Evolutionary conservation across 345 rosid species (phyloP), one percentile per base, ranked within the genome.

Genomic region (Dimocarpus longan): DNA sequence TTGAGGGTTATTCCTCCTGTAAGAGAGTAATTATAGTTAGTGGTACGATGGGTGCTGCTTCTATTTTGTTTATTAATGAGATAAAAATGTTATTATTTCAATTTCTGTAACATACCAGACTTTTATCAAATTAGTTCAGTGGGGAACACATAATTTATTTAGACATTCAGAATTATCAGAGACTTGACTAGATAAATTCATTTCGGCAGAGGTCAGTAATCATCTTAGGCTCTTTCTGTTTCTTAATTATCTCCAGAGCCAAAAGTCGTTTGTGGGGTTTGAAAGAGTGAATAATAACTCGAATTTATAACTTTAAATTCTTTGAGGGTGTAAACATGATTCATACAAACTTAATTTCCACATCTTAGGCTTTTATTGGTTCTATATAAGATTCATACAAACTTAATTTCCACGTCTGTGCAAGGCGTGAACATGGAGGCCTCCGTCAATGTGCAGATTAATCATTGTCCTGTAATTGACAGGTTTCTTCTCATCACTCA

Each of bases 391-490:
- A 4, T 42, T 15, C 3, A 48, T 12, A 57, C 21, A 5, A 22
- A 37, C 60, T 74, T 42, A 76, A 62, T 43, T 57, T 44, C n/a
- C 5, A 32, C 8, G 6, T 83, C 89, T 87, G 75, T 42, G 79
- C 68, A 59, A 26, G 74, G 85, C 85, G 0, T 22, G 68, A 46
- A 91, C 86, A 74, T 85, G 90, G 50, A 91, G 95, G 19, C 95
- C 95, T 60, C 90, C 90, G 40, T 87, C 88, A 6, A 91, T 68
- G 50, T 89, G 89, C 80, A 91, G 93, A 70, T 79, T 89, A 65
- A 91, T 77, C 90, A 91, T 91, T 5, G 89, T 86, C 76, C 88
- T 81, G 91, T 88, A 91, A 9, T 78, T 86, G 40, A 88, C 88
- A 11, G 75, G 40, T 70, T 66, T 79, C 18, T 56, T 65, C 71